Evolutionary conservation across 352 stramenopile species (phyloP), one percentile per base, ranked within the genome.

Genomic region (Pythium brachiatum): DNA sequence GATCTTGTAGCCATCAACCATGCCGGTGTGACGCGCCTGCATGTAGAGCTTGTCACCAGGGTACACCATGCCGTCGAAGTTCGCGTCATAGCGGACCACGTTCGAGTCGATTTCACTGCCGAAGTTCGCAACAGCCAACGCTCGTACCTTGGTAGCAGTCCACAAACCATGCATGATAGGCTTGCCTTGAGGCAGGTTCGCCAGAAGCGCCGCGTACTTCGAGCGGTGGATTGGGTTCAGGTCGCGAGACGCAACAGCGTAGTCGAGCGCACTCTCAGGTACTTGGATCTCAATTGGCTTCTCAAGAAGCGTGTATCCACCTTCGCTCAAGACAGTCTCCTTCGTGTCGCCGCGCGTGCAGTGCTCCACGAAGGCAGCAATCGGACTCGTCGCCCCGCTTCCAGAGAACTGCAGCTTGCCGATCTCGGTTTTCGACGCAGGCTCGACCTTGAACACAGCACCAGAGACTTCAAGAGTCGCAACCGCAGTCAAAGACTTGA

Each of bases 81-180:
- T 89, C 26, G 78, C 88, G 20, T 90, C 72, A 66, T 90, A 95
- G 13, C 79, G 69, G 23, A 79, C 67, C 0, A 96, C 75, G 57
- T 89, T 88, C 52, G 75, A 81, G 67, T 93, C 86, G 13, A 89
- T 48, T 1, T 70, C 69, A 9, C 56, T 44, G 13, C 75, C 76
- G 39, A 93, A 86, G 26, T 73, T 66, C 41, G 79, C 62, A 12
- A 85, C 75, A 13, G 89, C 66, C 50, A 93, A 57, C n/a, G 79
- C 71, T 18, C 85, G 86, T 12, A 91, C 83, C 63, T 94, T 95
- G n/a, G 77, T 89, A 3, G 83, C 85, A 23, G 81, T 92, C 88
- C 88, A 96, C 79, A 96, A 74, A 26, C 88, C 88, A 58, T 96
- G 86, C 81, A 95, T 94, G 67, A 96, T 94, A 8, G 88, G 81